Evolutionary conservation across 2,329 filamentous ascomycete genomes (phyloP), one percentile per base, ranked within the genome.

Genomic region (Hymenotorrendiella dingleyae): DNA sequence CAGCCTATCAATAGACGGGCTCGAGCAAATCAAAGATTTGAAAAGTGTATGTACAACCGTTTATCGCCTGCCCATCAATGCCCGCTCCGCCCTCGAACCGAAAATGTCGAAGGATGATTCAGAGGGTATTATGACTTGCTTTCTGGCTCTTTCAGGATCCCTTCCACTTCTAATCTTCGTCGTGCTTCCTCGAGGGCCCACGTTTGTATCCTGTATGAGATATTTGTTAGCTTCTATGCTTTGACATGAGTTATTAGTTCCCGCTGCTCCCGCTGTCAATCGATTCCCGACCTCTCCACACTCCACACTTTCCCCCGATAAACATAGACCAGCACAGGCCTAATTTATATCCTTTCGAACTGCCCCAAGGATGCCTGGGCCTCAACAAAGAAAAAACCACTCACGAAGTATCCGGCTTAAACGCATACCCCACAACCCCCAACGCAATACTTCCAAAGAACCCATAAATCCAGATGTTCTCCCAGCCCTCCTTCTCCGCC

Each of bases 381-480:
- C n/a, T n/a, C n/a, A n/a, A 33, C 41, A 50, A 28, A 12, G 22
- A 46, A 38, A 36, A 40, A 48, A 44, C 36, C 47, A 88, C 90
- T 72, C 76, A 98, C 93, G 88, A 94, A 52, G 91, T 97, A 75
- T 98, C 93, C 40, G 93, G 93, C 81, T 97, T 97, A 66, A 93
- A 97, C 50, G 87, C 88, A 70, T 95, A 88, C 53, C 85, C 87
- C 53, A 96, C 73, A 48, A 78, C 80, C 42, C 82, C 83, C 53
- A 88, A 72, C 21, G 80, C 68, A 60, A 94, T 68, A 60, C 81
- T 84, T 42, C 86, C 87, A 64, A 82, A 85, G 67, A 94, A 89
- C 37, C 90, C 89, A 64, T 86, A 86, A 64, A 84, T 84, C 72
- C 84, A 90, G 43, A 89, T 69, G 54, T 74, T 80, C 76, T 98